phyloP scores from a whole-genome alignment of 108 stramenopile species.

The Fragilariopsis cylindrus region DNA sequence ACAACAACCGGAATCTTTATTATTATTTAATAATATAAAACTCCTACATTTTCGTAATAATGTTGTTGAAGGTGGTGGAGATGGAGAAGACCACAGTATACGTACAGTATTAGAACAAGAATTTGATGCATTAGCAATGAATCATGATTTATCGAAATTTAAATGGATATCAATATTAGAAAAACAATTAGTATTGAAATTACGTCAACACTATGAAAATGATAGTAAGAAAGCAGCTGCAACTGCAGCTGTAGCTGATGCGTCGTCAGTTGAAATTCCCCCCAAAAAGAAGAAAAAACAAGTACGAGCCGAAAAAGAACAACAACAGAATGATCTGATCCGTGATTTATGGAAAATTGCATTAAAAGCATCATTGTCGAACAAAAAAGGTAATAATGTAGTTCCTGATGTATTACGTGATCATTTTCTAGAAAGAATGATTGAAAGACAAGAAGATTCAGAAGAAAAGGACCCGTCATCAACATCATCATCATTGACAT shows the following conservation, averaged over 20 bases:
- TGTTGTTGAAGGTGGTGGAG: not conserved
- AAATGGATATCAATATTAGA: constrained; percentile 7
- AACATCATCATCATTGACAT: not conserved
- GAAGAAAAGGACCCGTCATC: not conserved
- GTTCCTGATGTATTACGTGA: not conserved
- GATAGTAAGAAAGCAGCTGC: no score
- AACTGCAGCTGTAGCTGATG: no score
- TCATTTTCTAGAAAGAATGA: not conserved
- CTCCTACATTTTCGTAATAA: not conserved
- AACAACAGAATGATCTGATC: not conserved
- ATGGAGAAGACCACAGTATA: not conserved
- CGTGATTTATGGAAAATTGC: constrained; percentile 9
- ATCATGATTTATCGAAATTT: constrained; percentile 1
- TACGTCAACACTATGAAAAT: not conserved
- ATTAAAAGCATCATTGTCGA: not conserved
- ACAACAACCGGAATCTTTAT: not conserved
- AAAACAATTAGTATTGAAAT: not conserved
- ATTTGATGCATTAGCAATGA: not conserved
- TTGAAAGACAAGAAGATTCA: not conserved
- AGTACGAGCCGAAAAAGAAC: no score
- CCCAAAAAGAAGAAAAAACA: not conserved
- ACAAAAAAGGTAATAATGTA: not conserved
- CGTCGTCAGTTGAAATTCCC: no score
- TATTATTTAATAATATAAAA: not conserved
- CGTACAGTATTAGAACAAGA: not conserved